phyloP scores from a whole-genome alignment of 2,329 filamentous ascomycete species.

The Pseudofabraea citricarpa region DNA sequence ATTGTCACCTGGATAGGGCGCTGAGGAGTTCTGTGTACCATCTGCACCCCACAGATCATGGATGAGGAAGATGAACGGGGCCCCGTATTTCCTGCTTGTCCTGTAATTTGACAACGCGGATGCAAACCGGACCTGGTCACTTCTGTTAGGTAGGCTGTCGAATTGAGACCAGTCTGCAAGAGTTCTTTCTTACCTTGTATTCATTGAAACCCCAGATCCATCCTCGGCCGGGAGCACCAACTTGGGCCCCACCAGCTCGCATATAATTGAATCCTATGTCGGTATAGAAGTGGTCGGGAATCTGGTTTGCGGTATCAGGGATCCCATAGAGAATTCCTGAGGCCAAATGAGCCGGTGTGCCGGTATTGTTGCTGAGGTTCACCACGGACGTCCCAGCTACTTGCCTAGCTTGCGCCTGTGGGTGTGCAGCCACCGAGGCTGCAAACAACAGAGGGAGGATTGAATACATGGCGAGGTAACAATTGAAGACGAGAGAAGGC shows the following conservation, averaged over 20 bases:
- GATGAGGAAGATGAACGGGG: constrained; percentile 38
- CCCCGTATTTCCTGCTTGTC: constrained; percentile 36
- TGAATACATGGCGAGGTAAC: constrained; percentile 1
- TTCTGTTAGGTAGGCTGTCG: too few species aligned
- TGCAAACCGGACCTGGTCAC: constrained; percentile 30
- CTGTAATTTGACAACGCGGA: constrained; percentile 41
- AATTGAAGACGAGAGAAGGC: too few species aligned
- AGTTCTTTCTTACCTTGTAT: constrained; percentile 26
- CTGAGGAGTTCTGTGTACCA: constrained; percentile 31
- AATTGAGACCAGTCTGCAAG: too few species aligned
- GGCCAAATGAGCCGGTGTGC: constrained; percentile 30
- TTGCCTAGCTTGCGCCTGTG: constrained; percentile 6
- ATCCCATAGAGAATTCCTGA: constrained; percentile 39
- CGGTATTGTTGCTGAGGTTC: constrained; percentile 27
- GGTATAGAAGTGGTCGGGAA: constrained; percentile 33
- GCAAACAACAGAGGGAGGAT: constrained; percentile 5
- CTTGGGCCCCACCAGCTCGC: constrained; percentile 37
- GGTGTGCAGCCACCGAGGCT: constrained; percentile 8
- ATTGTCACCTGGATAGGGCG: constrained; percentile 42
- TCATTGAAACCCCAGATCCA: constrained; percentile 34
- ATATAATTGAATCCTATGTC: constrained; percentile 36
- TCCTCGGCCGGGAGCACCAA: constrained; percentile 27
- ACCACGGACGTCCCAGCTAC: constrained; percentile 21
- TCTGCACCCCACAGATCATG: constrained; percentile 45
- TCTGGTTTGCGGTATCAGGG: constrained; percentile 31